A percentile compares a stretch with the other conserved stretches of the same genome.
Evolutionary conservation across 2,329 filamentous ascomycete genomes (phyloP).

Genomic region (Nectriaceae sp.): DNA sequence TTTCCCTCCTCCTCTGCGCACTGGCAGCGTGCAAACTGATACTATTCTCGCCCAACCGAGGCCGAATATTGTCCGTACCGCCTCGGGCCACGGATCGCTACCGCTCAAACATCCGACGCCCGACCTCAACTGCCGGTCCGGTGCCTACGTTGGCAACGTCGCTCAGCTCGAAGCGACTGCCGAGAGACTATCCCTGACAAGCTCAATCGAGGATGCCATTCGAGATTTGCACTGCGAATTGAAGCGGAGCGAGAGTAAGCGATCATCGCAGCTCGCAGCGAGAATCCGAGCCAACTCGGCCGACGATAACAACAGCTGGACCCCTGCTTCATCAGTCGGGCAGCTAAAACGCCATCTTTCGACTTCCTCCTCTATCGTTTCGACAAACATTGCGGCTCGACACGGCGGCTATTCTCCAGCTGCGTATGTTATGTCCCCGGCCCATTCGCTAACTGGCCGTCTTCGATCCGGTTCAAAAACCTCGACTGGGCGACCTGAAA

Average conservation of each 20-base stretch:
- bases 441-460: constrained; percentile 59
- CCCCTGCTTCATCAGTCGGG: constrained; percentile 23
- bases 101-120: constrained; percentile 60
- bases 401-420: constrained; percentile 71
- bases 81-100: constrained; percentile 45
- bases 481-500: constrained; percentile 42
- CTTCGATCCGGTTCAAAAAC: constrained; percentile 58
- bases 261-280: constrained; percentile 61
- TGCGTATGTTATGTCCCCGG: constrained; percentile 68
- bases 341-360: constrained; percentile 48
- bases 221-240: constrained; percentile 70
- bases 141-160: constrained; percentile 66
- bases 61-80: constrained; percentile 49
- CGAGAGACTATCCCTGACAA: constrained; percentile 72
- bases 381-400: constrained; percentile 66
- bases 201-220: constrained; percentile 78
- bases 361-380: constrained; percentile 63
- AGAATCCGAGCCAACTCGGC: constrained; percentile 38
- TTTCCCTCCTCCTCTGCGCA: constrained; percentile 27
- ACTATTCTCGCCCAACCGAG: constrained; percentile 42
- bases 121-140: constrained; percentile 62
- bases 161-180: constrained; percentile 75
- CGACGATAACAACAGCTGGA: constrained; percentile 30
- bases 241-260: constrained; percentile 68
- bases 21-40: constrained; percentile 46